Conservation (phyloP, 1,284 basidiomycete species). For the Xerocomus cyaneibrunnescens region DNA sequence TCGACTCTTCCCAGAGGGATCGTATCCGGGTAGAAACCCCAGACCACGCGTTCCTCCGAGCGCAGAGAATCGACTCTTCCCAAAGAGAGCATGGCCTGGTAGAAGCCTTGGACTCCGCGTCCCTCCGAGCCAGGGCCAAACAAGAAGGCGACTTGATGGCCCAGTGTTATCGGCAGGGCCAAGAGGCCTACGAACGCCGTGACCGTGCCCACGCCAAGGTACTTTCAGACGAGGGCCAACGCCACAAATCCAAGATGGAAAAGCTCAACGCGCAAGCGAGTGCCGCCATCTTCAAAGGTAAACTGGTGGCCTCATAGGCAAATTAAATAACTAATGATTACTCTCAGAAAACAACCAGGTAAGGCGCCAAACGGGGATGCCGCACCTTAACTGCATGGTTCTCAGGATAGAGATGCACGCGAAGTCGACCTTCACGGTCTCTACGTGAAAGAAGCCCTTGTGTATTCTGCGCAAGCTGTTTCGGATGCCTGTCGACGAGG, state of each 20-base stretch:
- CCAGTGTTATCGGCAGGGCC: constrained; percentile 58
- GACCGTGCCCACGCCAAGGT: constrained; percentile 84
- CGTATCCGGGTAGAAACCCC: constrained; percentile 34
- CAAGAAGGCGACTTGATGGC: constrained; percentile 73
- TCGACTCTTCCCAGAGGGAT: too few species aligned
- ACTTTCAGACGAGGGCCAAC: constrained; percentile 79
- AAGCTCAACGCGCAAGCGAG: constrained; percentile 79
- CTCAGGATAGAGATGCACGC: constrained; percentile 59
- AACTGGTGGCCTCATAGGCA: background rate
- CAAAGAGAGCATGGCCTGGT: background rate
- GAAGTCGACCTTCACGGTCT: constrained; percentile 89
- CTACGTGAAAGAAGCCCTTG: constrained; percentile 87
- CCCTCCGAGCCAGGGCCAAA: constrained; percentile 69
- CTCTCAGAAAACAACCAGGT: constrained; percentile 30
- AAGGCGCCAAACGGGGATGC: background rate
- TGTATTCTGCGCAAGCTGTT: constrained; percentile 67
- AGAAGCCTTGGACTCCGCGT: constrained; percentile 50
- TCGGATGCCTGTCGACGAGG: constrained; percentile 62
- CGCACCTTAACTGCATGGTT: constrained; percentile 1
- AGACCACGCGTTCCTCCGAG: constrained; percentile 60
- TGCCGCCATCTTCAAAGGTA: constrained; percentile 84
- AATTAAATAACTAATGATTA: background rate
- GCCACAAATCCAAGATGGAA: constrained; percentile 78
- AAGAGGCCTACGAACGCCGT: constrained; percentile 63
- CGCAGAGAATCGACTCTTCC: constrained; percentile 26